Base-by-base conservation (phyloP, 805 yeast species). In the Wickerhamiella kazuoi region DNA sequence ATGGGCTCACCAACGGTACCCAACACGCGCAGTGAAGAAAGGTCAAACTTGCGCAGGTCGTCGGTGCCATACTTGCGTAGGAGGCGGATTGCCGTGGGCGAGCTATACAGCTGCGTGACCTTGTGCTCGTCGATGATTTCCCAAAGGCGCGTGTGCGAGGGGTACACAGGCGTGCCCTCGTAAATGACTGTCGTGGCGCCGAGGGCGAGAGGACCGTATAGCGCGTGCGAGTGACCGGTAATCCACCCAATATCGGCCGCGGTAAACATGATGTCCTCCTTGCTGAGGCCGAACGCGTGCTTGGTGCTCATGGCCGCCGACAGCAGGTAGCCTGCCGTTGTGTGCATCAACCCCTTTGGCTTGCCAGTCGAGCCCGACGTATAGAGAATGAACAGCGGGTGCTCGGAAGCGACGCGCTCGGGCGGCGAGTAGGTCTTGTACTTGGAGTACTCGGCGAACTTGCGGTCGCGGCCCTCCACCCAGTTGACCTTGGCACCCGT, bases 1-100 rank as follows among this genome's bases (percentile, higher is more conserved):
- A 84, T 84, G 49, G 96, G 95, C 64, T 86, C 96, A 60, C 96
- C 96, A 41, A 86, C 96, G 15, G 94, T 79, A 42, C 95, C 95
- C 46, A 84, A 68, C 18, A 83, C 82, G 59, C 95, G 74, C 50
- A 84, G 61, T 8, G 86, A 72, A 11, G 79, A 71, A 46, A 82
- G 69, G 55, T 81, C 83, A 33, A 33, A 42, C 34, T 37, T 28
- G 49, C 77, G 72, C 53, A 86, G 79, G 55, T 69, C 76, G 30
- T 72, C 68, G 53, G 79, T 79, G 49, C 96, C 95, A 34, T 87
- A 87, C 57, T 83, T 71, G 54, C 72, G 71, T 57, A 86, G 74
- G 56, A 84, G 69, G 63, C 95, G 75, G 55, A 86, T 67, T 17
- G 94, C 95, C 35, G 96, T 86, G 55, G 95, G 96, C 14, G 96